A percentile compares a stretch with the other conserved stretches of the same genome.
Evolutionary conservation across 1,284 basidiomycete species (phyloP).

Genomic region (Microbotryum saponariae): DNA sequence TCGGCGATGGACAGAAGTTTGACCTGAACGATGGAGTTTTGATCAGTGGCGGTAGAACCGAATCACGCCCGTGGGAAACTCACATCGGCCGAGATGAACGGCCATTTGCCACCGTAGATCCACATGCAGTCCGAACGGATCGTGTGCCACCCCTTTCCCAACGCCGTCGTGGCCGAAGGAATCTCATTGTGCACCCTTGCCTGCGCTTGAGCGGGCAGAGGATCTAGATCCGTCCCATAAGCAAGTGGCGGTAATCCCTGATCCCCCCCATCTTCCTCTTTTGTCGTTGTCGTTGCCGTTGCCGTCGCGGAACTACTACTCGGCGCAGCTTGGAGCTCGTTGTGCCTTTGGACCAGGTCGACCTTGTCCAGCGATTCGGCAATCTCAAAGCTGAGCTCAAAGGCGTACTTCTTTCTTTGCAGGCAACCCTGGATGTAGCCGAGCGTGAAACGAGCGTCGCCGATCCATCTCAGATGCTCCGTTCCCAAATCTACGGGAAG

Average conservation of each 20-base stretch:
- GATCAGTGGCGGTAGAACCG: not conserved
- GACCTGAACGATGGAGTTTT: conserved; percentile 50
- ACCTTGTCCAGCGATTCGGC: conserved; percentile 39
- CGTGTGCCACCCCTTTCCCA: conserved; percentile 54
- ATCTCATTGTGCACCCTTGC: conserved; percentile 17
- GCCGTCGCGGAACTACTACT: not conserved
- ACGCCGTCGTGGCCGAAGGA: conserved; percentile 6
- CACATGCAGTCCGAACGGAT: conserved; percentile 64
- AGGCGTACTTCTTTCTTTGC: conserved; percentile 10
- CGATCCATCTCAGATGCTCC: conserved; percentile 84
- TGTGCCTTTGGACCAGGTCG: conserved; percentile 60
- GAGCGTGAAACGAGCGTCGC: conserved; percentile 78
- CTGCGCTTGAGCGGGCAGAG: conserved; percentile 6
- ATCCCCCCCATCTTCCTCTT: conserved; percentile 40
- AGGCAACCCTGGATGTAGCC: conserved; percentile 62
- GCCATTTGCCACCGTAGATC: conserved; percentile 52
- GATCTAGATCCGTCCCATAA: conserved; percentile 37
- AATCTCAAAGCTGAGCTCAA: conserved; percentile 14
- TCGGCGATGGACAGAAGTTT: conserved; percentile 70
- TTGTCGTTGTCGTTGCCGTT: conserved; percentile 1
- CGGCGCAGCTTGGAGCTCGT: conserved; percentile 51
- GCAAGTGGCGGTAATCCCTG: conserved; percentile 45
- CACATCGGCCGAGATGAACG: conserved; percentile 42
- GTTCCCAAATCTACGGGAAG: conserved; percentile 52
- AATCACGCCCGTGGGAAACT: conserved; percentile 1